phyloP scores from a whole-genome alignment of 2,329 filamentous ascomycete genomes.

The Myotisia sp. region DNA sequence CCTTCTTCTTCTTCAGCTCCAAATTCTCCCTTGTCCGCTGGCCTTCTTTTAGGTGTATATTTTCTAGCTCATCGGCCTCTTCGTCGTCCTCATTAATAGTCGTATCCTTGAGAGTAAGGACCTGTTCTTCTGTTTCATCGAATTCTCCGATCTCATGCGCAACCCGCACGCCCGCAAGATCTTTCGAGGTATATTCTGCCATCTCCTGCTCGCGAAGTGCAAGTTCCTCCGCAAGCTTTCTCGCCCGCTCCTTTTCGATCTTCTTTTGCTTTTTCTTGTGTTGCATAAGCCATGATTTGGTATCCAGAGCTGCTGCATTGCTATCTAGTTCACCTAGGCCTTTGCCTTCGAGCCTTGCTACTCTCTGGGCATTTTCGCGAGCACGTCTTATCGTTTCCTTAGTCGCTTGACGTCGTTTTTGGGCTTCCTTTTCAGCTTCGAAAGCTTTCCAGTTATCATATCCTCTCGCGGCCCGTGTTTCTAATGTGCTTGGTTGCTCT shows the following conservation, averaged over 20 bases:
- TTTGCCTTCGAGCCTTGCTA: slow-evolving; percentile 62
- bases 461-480: slow-evolving; percentile 42
- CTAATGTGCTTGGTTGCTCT: slow-evolving; percentile 67
- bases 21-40: slow-evolving; percentile 48
- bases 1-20: slow-evolving; percentile 78
- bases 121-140: slow-evolving; percentile 63
- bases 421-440: slow-evolving; percentile 56
- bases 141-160: slow-evolving; percentile 75
- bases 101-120: slow-evolving; percentile 87
- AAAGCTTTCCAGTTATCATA: slow-evolving; percentile 41
- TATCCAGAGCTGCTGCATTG: slow-evolving; percentile 54
- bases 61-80: slow-evolving; percentile 68
- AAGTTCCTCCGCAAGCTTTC: slow-evolving; percentile 58
- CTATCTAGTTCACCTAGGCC: slow-evolving; percentile 61
- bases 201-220: slow-evolving; percentile 58
- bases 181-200: slow-evolving; percentile 67
- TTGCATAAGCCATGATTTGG: slow-evolving; percentile 71
- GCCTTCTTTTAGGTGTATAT: slow-evolving; percentile 28
- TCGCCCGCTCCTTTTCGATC: slow-evolving; percentile 59
- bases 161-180: slow-evolving; percentile 81
- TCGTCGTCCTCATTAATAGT: slow-evolving; percentile 73
- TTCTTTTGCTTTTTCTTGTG: slow-evolving; percentile 92
- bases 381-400: slow-evolving; percentile 76
- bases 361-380: slow-evolving; percentile 66
- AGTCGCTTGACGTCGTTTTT: slow-evolving; percentile 63